phyloP scores from a whole-genome alignment of 2,329 filamentous ascomycete species.

The Lanzia echinophila region DNA sequence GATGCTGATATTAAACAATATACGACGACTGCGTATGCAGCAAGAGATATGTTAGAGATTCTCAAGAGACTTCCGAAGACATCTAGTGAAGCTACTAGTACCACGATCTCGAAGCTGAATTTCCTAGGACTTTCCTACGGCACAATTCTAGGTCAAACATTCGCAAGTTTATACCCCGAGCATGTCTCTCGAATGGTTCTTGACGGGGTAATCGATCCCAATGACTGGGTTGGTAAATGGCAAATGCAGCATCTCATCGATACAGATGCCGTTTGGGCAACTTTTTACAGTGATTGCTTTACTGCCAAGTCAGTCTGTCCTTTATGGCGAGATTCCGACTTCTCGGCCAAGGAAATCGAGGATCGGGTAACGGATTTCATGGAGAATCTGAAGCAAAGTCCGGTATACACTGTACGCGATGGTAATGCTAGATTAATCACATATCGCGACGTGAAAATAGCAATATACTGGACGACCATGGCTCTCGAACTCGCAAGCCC shows the following conservation, averaged over 20 bases:
- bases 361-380: background rate
- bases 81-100: background rate
- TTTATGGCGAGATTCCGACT: background rate
- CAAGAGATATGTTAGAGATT: slow-evolving; percentile 8
- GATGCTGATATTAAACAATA: background rate
- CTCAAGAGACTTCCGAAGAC: background rate
- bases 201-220: background rate
- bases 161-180: slow-evolving; percentile 5
- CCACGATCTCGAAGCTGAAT: background rate
- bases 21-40: slow-evolving; percentile 1
- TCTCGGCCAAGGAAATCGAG: background rate
- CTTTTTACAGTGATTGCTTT: slow-evolving; percentile 7
- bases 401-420: background rate
- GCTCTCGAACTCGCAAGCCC: background rate
- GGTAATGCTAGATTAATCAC: slow-evolving; percentile 5
- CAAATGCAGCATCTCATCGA: slow-evolving; percentile 5
- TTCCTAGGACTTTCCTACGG: slow-evolving; percentile 4
- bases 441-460: slow-evolving; percentile 1
- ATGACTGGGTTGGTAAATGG: slow-evolving; percentile 5
- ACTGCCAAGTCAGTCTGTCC: background rate
- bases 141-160: background rate
- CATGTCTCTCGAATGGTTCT: slow-evolving; percentile 6
- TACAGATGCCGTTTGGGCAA: slow-evolving; percentile 1
- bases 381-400: background rate
- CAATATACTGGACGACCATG: background rate